phyloP scores from a whole-genome alignment of 805 yeast genomes.

The Cyberlindnera mycetangii region DNA sequence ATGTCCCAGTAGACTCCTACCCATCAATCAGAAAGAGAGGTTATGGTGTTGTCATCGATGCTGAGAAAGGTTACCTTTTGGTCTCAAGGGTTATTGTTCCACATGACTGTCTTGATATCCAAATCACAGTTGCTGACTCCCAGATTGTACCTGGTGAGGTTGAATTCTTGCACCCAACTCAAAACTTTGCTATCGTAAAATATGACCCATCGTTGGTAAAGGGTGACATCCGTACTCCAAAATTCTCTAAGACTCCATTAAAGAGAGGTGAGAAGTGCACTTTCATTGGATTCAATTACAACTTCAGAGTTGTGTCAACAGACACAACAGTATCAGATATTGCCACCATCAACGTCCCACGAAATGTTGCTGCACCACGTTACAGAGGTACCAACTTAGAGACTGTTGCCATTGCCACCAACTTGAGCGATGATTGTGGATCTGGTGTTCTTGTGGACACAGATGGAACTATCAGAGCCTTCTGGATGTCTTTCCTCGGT shows the following conservation, averaged over 20 bases:
- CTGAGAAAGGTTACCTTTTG: slow-evolving; percentile 73
- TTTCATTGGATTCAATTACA: slow-evolving; percentile 80
- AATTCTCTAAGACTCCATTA: slow-evolving; percentile 52
- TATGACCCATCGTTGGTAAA: slow-evolving; percentile 74
- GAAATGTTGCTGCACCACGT: slow-evolving; percentile 66
- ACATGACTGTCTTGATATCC: slow-evolving; percentile 70
- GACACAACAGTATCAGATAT: slow-evolving; percentile 77
- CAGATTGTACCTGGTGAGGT: slow-evolving; percentile 77
- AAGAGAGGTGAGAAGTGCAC: slow-evolving; percentile 71
- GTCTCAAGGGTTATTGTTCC: slow-evolving; percentile 79
- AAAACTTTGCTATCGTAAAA: slow-evolving; percentile 78
- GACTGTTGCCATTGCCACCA: slow-evolving; percentile 71
- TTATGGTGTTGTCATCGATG: slow-evolving; percentile 80
- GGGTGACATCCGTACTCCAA: slow-evolving; percentile 71
- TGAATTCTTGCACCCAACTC: slow-evolving; percentile 81
- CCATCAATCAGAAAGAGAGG: slow-evolving; percentile 59
- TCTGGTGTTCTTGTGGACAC: slow-evolving; percentile 76
- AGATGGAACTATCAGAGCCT: slow-evolving; percentile 76
- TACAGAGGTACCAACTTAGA: slow-evolving; percentile 85
- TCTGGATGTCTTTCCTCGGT: slow-evolving; percentile 84
- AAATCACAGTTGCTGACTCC: slow-evolving; percentile 81
- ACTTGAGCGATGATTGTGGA: slow-evolving; percentile 66
- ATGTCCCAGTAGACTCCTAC: slow-evolving; percentile 74
- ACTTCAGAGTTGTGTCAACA: slow-evolving; percentile 65
- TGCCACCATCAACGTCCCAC: slow-evolving; percentile 69